A percentile compares a stretch with the other conserved stretches of the same genome.
Evolutionary conservation across 306 rosid species (phyloP).

Genomic region (Styphnolobium japonicum): DNA sequence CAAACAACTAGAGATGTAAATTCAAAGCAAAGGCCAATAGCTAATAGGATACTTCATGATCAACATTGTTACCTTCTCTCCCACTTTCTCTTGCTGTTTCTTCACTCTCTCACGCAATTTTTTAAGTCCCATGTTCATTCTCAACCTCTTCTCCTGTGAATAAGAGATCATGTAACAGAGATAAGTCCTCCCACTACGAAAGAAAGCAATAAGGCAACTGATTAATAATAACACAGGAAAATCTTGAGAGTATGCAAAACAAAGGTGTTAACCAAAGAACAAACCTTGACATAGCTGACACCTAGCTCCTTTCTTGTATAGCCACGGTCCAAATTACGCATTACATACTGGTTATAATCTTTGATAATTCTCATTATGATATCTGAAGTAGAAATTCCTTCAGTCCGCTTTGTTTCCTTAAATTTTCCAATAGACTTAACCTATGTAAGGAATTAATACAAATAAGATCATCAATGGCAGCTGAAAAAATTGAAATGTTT

Average conservation of each 20-base stretch:
- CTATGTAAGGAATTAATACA: conserved; percentile 38
- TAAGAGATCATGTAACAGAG: conserved; percentile 3
- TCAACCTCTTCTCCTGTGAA: conserved; percentile 80
- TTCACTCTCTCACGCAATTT: conserved; percentile 87
- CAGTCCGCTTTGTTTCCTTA: conserved; percentile 88
- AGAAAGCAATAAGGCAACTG: conserved; percentile 1
- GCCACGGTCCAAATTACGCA: conserved; percentile 96
- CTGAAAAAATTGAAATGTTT: neutral
- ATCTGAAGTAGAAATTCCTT: conserved; percentile 96
- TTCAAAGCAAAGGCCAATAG: neutral
- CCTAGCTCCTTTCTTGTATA: conserved; percentile 96
- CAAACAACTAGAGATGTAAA: neutral
- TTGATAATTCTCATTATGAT: conserved; percentile 92
- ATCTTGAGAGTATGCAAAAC: neutral
- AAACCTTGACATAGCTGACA: conserved; percentile 95
- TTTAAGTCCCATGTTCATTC: conserved; percentile 88
- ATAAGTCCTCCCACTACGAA: neutral
- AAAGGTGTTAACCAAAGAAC: conserved; percentile 26
- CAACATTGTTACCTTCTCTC: conserved; percentile 61
- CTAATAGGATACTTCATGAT: neutral
- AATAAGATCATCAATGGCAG: conserved; percentile 6
- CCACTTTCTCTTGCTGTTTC: conserved; percentile 86
- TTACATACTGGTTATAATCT: conserved; percentile 91
- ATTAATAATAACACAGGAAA: conserved; percentile 10
- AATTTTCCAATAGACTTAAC: conserved; percentile 83